phyloP scores from a whole-genome alignment of 139 green algal genomes.

The Penium margaritaceum region DNA sequence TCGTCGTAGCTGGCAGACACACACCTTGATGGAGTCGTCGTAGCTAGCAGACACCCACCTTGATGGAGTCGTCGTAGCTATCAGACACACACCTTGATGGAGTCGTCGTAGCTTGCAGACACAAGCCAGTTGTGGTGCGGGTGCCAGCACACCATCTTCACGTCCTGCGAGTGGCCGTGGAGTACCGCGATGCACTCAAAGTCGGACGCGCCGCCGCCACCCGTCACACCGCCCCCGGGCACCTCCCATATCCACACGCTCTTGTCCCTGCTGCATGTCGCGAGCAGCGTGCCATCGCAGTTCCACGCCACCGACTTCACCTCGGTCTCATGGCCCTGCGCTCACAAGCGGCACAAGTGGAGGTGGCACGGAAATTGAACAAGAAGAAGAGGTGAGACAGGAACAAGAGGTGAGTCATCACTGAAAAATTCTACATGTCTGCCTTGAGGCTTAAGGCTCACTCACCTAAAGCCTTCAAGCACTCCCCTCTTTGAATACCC shows the following conservation, averaged over 20 bases:
- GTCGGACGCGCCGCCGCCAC: slow-evolving; percentile 61
- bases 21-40: no score
- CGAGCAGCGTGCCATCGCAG: slow-evolving; percentile 65
- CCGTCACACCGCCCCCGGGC: neutral
- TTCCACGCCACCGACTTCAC: slow-evolving; percentile 87
- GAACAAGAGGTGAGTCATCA: no score
- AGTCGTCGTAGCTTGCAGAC: slow-evolving; percentile 83
- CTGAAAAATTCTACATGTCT: no score
- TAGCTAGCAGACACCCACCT: no score
- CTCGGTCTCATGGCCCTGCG: slow-evolving; percentile 84
- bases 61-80: no score
- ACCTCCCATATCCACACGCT: slow-evolving; percentile 93
- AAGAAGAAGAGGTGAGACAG: no score
- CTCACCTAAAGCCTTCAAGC: no score
- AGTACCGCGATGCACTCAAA: slow-evolving; percentile 94
- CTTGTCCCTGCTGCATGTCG: slow-evolving; percentile 88
- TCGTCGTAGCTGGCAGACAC: no score
- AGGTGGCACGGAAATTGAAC: no score
- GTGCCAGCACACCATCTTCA: slow-evolving; percentile 90
- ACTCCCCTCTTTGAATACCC: no score
- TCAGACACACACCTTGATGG: slow-evolving; percentile 80
- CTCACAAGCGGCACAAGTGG: no score
- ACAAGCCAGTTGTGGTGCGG: slow-evolving; percentile 72
- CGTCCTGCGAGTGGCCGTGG: slow-evolving; percentile 79
- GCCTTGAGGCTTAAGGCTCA: no score